phyloP scores from a whole-genome alignment of 352 stramenopile genomes.

The Pythium dissimile region DNA sequence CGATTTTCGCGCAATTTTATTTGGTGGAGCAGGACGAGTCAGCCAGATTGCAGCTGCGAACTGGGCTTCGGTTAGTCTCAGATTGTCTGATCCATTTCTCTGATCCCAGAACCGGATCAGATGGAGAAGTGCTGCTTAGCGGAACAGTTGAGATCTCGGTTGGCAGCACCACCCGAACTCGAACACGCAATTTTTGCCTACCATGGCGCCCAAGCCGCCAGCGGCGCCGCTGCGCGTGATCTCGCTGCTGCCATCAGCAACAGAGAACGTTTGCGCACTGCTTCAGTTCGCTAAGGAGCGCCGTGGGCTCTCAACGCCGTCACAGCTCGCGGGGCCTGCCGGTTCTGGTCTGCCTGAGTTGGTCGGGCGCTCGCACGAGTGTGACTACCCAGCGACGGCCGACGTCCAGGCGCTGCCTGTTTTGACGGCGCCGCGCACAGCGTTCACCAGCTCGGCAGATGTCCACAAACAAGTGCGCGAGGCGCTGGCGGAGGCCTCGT shows the following conservation, averaged over 20 bases:
- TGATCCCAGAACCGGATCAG: too few relatives aligned
- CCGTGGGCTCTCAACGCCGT: not conserved
- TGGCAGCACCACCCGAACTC: slow-evolving; percentile 3
- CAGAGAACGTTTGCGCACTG: slow-evolving; percentile 55
- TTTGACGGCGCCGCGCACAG: slow-evolving; percentile 53
- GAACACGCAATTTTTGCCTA: not conserved
- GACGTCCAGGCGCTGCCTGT: slow-evolving; percentile 41
- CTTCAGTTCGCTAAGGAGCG: slow-evolving; percentile 23
- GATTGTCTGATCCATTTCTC: too few relatives aligned
- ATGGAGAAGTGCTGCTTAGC: too few relatives aligned
- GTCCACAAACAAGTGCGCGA: slow-evolving; percentile 61
- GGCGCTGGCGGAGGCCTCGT: slow-evolving; percentile 41
- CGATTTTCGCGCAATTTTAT: too few relatives aligned
- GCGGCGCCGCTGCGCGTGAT: slow-evolving; percentile 43
- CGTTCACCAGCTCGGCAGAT: slow-evolving; percentile 62
- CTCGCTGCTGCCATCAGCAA: slow-evolving; percentile 68
- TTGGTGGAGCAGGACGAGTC: too few relatives aligned
- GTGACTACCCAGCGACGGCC: slow-evolving; percentile 42
- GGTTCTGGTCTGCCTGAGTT: slow-evolving; percentile 31
- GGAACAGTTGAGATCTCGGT: slow-evolving; percentile 56
- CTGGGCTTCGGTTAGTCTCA: too few relatives aligned
- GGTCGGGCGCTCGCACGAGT: slow-evolving; percentile 74
- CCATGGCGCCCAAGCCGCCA: slow-evolving; percentile 1
- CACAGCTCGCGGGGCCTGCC: not conserved
- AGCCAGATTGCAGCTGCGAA: too few relatives aligned